Evolutionary conservation across 2,329 filamentous ascomycete genomes (phyloP), one percentile per base, ranked within the genome.

Genomic region (Ceratocystis colombiana): DNA sequence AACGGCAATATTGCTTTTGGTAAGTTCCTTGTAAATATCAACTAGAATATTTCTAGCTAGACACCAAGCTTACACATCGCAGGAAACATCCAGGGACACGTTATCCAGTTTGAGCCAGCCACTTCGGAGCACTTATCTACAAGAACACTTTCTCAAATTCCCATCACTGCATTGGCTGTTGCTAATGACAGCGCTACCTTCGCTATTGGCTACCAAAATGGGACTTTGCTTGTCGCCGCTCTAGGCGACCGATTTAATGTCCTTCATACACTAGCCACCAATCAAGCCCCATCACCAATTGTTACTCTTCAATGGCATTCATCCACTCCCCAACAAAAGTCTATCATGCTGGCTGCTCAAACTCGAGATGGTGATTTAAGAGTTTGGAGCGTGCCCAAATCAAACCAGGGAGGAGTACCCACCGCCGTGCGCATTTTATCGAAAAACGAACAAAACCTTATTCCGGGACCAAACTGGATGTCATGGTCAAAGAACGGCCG

Each of bases 401-500:
- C 82, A 68, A 79, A 87, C 74, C 76, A 82, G 71, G 84, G 82
- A 61, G 88, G 96, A 70, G 82, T 87, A 20, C 92, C 92, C 45
- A 93, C 92, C 72, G 88, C 96, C 6, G 95, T 97, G 68, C 83
- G 94, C 69, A 87, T 95, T 33, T 78, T 99, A 62, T 93, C 90
- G 74, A 83, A 89, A 71, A 86, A 86, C 6, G 91, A 96, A 44
- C 22, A 57, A 50, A 50, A 44, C 10, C 86, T 83, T 70, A 78
- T 84, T 44, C 77, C 84, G 2, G 90, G 90, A 1, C 88, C 89
- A 46, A 96, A 96, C 74, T 99, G 94, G 94, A 92, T 96, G 80
- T 88, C 86, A 22, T 99, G 94, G 94, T 97, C 94, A 0, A 97
- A 96, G 77, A 97, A 96, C 77, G 94, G 94, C 48, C 88, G 92